These are phyloP conservation scores for Eucalyptus pauciflora DNA, from an alignment of 345 rosid genomes.

Conservation along the genomic window DNA sequence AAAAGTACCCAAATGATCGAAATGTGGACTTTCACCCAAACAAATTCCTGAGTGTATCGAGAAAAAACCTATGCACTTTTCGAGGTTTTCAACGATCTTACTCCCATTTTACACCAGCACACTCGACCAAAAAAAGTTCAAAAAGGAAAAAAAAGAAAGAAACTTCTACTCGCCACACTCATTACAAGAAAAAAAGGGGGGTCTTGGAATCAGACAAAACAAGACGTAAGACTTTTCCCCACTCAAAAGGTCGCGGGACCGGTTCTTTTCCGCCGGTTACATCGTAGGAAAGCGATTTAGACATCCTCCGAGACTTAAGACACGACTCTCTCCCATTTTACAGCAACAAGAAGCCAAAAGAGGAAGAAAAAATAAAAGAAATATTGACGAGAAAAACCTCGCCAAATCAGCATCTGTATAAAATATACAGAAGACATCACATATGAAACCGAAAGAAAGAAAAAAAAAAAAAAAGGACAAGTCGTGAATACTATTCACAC, in stretches of 20 bases:
- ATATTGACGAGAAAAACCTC: not conserved
- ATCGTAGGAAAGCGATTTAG: conserved; percentile 5
- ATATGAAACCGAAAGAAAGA: not conserved
- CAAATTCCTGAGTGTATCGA: not conserved
- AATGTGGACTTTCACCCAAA: not conserved
- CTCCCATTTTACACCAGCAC: not conserved
- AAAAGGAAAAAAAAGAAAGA: not conserved
- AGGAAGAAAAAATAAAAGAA: not conserved
- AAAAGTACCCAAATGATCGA: not conserved
- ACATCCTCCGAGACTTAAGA: conserved; percentile 8
- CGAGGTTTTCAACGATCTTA: not conserved
- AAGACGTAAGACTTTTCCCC: not conserved
- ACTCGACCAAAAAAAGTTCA: not conserved
- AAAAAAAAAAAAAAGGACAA: not conserved
- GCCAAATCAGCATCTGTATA: not conserved
- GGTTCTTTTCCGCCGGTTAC: not conserved
- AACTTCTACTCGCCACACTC: not conserved
- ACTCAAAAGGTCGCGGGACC: not conserved
- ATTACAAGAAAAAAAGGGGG: too few species aligned
- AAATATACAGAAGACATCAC: not conserved
- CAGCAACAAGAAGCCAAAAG: not conserved
- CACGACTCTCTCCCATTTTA: conserved; percentile 1
- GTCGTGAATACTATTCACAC: not conserved
- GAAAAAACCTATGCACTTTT: not conserved
- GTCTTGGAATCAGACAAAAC: not conserved